phyloP scores from a whole-genome alignment of 2,329 filamentous ascomycete species.

The Fusarium annulatum region DNA sequence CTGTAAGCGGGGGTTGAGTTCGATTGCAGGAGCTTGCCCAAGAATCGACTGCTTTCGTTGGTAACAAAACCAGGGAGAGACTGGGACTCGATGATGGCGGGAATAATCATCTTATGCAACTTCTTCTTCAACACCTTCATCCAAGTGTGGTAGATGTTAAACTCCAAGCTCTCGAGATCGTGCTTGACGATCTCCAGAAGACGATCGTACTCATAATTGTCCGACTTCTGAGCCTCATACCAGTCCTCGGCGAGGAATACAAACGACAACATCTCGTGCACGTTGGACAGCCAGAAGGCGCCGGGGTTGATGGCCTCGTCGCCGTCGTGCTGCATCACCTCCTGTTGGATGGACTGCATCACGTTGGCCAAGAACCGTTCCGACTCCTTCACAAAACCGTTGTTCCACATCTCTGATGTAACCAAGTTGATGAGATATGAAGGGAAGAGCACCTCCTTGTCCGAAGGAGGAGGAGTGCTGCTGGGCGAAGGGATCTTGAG shows the following conservation, averaged over 20 bases:
- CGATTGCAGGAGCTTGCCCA: slow-evolving; percentile 93
- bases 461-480: slow-evolving; percentile 87
- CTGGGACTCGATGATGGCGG: slow-evolving; percentile 98
- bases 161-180: slow-evolving; percentile 96
- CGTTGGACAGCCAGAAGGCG: slow-evolving; percentile 98
- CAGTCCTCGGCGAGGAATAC: slow-evolving; percentile 99
- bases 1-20: slow-evolving; percentile 95
- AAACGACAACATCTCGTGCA: slow-evolving; percentile 99
- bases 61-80: slow-evolving; percentile 98
- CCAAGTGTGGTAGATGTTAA: slow-evolving; percentile 99
- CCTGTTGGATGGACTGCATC: slow-evolving; percentile 99
- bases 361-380: slow-evolving; percentile 98
- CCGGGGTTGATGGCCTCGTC: slow-evolving; percentile 97
- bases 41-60: slow-evolving; percentile 97
- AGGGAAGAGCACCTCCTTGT: slow-evolving; percentile 98
- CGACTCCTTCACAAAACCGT: slow-evolving; percentile 98
- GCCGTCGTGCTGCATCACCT: slow-evolving; percentile 98
- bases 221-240: slow-evolving; percentile 99
- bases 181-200: slow-evolving; percentile 99
- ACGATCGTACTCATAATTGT: slow-evolving; percentile 99
- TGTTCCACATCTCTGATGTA: slow-evolving; percentile 99
- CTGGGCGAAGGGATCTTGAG: slow-evolving; percentile 94
- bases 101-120: slow-evolving; percentile 99
- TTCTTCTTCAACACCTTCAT: slow-evolving; percentile 99
- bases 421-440: slow-evolving; percentile 99